A percentile compares a stretch with the other conserved stretches of the same genome.
Conservation (phyloP, 2,329 filamentous ascomycete genomes). For the Ciborinia camelliae region DNA sequence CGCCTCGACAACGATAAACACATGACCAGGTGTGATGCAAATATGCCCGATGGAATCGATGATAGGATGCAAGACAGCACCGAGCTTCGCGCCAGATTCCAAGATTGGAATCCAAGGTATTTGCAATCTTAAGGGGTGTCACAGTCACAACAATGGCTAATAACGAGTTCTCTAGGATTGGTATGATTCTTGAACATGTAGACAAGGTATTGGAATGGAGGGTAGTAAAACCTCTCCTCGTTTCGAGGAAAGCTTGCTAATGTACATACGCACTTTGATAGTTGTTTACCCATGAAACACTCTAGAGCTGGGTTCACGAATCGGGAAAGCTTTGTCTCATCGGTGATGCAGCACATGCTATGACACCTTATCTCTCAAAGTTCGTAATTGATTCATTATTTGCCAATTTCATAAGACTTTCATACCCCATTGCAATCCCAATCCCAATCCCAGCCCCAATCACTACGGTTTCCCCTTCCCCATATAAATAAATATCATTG, state of each 20-base stretch:
- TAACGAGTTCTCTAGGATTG: background rate
- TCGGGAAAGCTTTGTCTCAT: slow-evolving; percentile 40
- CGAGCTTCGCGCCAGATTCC: background rate
- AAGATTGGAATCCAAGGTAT: background rate
- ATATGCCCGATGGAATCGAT: background rate
- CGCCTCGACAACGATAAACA: background rate
- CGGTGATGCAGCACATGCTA: slow-evolving; percentile 45
- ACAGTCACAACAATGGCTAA: background rate
- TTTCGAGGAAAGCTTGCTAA: background rate
- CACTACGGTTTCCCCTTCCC: too few species aligned
- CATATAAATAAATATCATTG: too few species aligned
- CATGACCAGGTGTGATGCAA: background rate
- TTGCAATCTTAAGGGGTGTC: background rate
- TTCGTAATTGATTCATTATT: too few species aligned
- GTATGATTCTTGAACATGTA: slow-evolving; percentile 3
- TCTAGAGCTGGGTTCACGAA: slow-evolving; percentile 14
- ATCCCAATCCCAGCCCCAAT: too few species aligned
- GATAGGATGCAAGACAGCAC: background rate
- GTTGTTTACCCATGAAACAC: background rate
- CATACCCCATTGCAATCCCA: too few species aligned
- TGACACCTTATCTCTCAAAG: slow-evolving; percentile 46
- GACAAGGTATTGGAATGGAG: slow-evolving; percentile 3
- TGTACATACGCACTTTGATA: background rate
- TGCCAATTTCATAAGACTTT: too few species aligned
- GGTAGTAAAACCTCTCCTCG: background rate